Evolutionary conservation across 2,329 filamentous ascomycete genomes (phyloP), one percentile per base, ranked within the genome.

Genomic region (Calonectria montana): DNA sequence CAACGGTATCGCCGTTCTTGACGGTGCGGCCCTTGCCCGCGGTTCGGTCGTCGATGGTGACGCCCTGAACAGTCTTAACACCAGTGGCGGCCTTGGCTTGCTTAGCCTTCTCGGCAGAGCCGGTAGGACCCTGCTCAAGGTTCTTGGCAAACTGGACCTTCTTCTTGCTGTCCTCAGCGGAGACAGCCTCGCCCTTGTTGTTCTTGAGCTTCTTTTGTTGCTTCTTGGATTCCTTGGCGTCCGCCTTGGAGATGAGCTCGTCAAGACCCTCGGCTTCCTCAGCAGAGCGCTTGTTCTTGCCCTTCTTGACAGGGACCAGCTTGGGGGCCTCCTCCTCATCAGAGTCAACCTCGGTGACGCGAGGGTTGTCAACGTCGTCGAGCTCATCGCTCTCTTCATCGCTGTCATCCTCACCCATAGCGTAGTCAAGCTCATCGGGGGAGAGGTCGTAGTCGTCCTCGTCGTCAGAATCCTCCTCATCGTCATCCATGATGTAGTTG

Each of bases 61-160:
- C 95, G 73, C 96, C 97, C 82, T 96, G 90, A 68, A 98, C 91
- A 69, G 91, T 91, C 88, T 94, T 97, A 80, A 94, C 89, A 74
- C 93, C 91, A 61, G 92, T 86, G 41, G 90, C 85, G 67, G 88
- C 88, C 79, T 84, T 84, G 77, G 73, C 77, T 77, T 83, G 79
- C 81, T 85, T 85, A 59, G 80, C 80, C 80, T 84, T 84, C 77
- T 82, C 82, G 75, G 90, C 86, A 69, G 94, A 92, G 76, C 92
- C 92, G 50, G 95, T 97, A 75, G 97, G 97, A 72, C 97, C 97
- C 86, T 97, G 95, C 89, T 98, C 97, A 74, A 99, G 94, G 85
- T 98, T 96, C 91, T 98, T 98, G 82, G 97, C 96, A 84, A 99
- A 99, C 85, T 98, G 95, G 73, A 99, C 97, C 89, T 98, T 98